Evolutionary conservation across 441 rosid species (phyloP), one percentile per base, ranked within the genome.

Genomic region (Populus trichocarpa): DNA sequence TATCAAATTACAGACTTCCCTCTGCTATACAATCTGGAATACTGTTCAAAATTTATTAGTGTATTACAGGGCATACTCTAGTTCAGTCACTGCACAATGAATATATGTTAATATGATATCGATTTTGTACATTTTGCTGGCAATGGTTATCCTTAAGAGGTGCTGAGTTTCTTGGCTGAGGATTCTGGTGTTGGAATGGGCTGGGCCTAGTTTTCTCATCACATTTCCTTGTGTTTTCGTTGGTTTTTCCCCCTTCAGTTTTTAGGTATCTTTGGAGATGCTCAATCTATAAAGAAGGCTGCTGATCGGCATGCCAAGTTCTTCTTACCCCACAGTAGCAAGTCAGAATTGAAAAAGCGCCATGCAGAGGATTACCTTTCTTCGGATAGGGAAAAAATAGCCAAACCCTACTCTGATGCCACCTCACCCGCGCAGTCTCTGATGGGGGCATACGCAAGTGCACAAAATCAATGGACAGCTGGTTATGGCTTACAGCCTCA

Each of bases 391-490:
- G 79, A 93, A 16, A 97, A 97, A 87, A 53, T 90, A 83, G 91
- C 93, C 11, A 93, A 87, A 84, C 84, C 93, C 8, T 91, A 86
- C 73, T 80, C 84, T 50, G 87, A 89, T 74, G 89, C 83, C 38
- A 81, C 92, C 71, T 81, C 90, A 46, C 79, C 92, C 36, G 92
- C 90, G 30, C 94, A 91, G 73, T 82, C 93, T 67, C 71, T 86
- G 80, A 83, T 90, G 82, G 91, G 90, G 85, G 86, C 91, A 53
- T 93, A 93, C 82, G 95, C 98, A 72, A 89, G 78, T 83, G 78
- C 88, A 9, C 99, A 89, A 73, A 84, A 88, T 78, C 98, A 91
- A 72, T 97, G 97, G 98, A 68, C 94, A n/a, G 93, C 95, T 81
- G 87, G 91, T 74, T 95, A 91, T 77, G 93, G 88, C 74, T 84